A percentile compares a stretch with the other conserved stretches of the same genome.
These are phyloP conservation scores for Diutina catenulata DNA, from an alignment of 1,139 yeast species.

Conservation along the genomic window DNA sequence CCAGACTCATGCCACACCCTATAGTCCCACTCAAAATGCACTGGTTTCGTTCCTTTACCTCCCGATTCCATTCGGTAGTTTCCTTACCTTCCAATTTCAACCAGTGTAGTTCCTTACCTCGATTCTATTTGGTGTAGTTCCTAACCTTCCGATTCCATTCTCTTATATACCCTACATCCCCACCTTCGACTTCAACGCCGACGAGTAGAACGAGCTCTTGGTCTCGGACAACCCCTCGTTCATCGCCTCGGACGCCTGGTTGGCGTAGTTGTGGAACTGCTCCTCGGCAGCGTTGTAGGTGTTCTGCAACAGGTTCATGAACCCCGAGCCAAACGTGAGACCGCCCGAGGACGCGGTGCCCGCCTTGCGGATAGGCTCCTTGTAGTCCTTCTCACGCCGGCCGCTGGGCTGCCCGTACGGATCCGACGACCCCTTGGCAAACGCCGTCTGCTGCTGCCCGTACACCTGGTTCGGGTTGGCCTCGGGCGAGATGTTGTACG, in stretches of 20 bases:
- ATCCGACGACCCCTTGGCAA: too few species aligned
- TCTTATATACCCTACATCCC: constrained; percentile 20
- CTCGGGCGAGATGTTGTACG: constrained; percentile 41
- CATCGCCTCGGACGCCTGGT: constrained; percentile 40
- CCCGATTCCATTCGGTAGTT: too few species aligned
- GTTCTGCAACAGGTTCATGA: constrained; percentile 37
- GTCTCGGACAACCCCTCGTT: constrained; percentile 39
- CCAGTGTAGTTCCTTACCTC: too few species aligned
- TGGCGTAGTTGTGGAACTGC: constrained; percentile 46
- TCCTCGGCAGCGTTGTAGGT: constrained; percentile 47
- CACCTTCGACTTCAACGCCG: constrained; percentile 41
- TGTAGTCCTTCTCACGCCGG: constrained; percentile 20
- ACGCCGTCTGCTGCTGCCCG: constrained; percentile 11
- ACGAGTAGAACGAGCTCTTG: constrained; percentile 37
- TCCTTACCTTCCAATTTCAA: too few species aligned
- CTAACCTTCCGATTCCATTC: background rate
- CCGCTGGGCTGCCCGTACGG: constrained; percentile 7
- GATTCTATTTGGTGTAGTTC: too few species aligned
- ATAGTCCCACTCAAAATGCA: too few species aligned
- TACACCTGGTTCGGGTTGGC: constrained; percentile 29
- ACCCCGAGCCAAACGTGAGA: constrained; percentile 23
- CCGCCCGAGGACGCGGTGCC: constrained; percentile 18
- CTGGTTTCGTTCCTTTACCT: too few species aligned
- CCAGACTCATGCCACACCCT: too few species aligned
- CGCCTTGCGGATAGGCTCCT: constrained; percentile 36